Conservation (phyloP, 768 basidiomycete genomes). For the Xerocomus potaroensis region DNA sequence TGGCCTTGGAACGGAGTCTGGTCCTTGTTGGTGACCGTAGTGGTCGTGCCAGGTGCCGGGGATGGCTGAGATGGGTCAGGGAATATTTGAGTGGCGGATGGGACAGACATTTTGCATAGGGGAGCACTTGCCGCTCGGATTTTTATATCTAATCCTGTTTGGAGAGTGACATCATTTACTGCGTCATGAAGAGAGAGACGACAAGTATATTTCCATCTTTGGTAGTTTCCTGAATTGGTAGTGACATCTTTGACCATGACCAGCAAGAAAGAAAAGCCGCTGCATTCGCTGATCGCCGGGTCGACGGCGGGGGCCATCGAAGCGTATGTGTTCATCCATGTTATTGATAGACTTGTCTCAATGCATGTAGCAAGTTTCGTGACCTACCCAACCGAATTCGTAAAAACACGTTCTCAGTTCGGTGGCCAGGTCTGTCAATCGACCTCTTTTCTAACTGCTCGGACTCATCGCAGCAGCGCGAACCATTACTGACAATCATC, state of each 20-base stretch:
- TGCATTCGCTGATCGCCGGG: constrained; percentile 87
- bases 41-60: constrained; percentile 27
- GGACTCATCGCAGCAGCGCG: constrained; percentile 38
- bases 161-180: constrained; percentile 19
- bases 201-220: not conserved
- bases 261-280: constrained; percentile 70
- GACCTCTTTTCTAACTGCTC: not conserved
- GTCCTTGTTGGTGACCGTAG: not conserved
- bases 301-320: constrained; percentile 90
- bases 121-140: constrained; percentile 4
- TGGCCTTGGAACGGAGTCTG: not conserved
- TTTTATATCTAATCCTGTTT: constrained; percentile 13
- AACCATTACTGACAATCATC: constrained; percentile 72
- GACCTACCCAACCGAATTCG: constrained; percentile 88
- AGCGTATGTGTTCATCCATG: constrained; percentile 53
- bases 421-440: constrained; percentile 56
- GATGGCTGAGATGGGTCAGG: constrained; percentile 44
- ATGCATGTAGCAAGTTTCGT: constrained; percentile 54
- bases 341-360: constrained; percentile 21
- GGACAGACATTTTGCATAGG: constrained; percentile 16
- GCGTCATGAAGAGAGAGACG: too few relatives aligned
- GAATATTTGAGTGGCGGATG: constrained; percentile 38
- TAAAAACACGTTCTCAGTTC: constrained; percentile 94
- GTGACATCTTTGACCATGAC: constrained; percentile 30
- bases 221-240: constrained; percentile 6